phyloP scores from a whole-genome alignment of 371 early-diverging fungal genomes.

The Circinella minor region DNA sequence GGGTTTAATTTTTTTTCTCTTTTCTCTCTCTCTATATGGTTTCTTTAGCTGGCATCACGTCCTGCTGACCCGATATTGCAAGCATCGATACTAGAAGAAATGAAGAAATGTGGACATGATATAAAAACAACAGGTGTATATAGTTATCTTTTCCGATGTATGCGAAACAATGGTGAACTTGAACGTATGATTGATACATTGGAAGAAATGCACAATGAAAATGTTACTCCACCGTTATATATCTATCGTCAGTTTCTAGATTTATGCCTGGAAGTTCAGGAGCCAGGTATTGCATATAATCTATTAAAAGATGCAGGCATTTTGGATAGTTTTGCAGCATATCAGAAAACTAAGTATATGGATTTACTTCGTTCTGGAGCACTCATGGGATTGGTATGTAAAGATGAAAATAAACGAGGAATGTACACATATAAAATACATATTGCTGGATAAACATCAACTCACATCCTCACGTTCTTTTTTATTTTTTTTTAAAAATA shows the following conservation, averaged over 20 bases:
- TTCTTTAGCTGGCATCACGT: slow-evolving; percentile 28
- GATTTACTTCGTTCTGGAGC: slow-evolving; percentile 54
- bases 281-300: slow-evolving; percentile 35
- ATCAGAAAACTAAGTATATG: slow-evolving; percentile 34
- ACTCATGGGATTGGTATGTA: slow-evolving; percentile 47
- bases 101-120: slow-evolving; percentile 22
- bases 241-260: slow-evolving; percentile 25
- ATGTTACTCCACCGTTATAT: slow-evolving; percentile 14
- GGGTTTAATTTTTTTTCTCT: too few species aligned
- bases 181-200: slow-evolving; percentile 46
- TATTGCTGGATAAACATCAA: too few species aligned
- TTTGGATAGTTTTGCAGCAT: slow-evolving; percentile 30
- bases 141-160: slow-evolving; percentile 27
- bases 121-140: slow-evolving; percentile 24
- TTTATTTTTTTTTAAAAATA: too few species aligned
- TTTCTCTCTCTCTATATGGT: too few species aligned
- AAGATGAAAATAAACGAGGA: background rate
- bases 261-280: slow-evolving; percentile 23
- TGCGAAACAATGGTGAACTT: slow-evolving; percentile 42
- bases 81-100: slow-evolving; percentile 28
- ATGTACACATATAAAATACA: background rate
- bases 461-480: background rate
- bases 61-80: slow-evolving; percentile 27
- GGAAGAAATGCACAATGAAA: slow-evolving; percentile 33
- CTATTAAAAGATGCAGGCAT: slow-evolving; percentile 47